Evolutionary conservation across 2,329 filamentous ascomycete genomes (phyloP), one percentile per base, ranked within the genome.

Genomic region (Bisporella sp.): DNA sequence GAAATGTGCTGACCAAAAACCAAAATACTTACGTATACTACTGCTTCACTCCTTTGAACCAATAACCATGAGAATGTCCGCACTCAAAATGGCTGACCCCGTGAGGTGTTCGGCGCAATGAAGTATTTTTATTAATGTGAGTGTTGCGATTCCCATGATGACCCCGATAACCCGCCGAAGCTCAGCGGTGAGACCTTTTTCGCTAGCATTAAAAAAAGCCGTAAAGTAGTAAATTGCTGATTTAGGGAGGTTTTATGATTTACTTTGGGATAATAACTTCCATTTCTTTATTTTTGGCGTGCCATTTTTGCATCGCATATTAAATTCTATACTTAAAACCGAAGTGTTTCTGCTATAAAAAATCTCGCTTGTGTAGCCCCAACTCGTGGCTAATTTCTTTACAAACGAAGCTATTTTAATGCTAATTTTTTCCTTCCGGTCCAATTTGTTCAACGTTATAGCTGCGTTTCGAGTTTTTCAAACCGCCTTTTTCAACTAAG

Each of bases 1-100:
- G 42, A 50, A 50, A 50, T 50, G 48, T 50, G 33, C 48, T 50
- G 33, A 50, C 44, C 48, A 50, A 50, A 50, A 50, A 50, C 48
- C 44, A 50, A 50, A 50, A 35, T 50, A 50, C 48, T 35, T 35
- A 50, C 32, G 41, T 29, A 50, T 50, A 50, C 43, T 50, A 47
- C 37, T 50, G 43, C 31, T 32, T 32, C 41, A 49, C 41, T 49
- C 41, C 31, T 49, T 49, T 49, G 39, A 49, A 32, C 41, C 41
- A 49, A 49, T 49, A 45, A 46, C 43, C 46, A 50, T 35, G 29
- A 50, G 43, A 35, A 50, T 50, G 39, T 51, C 45, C 45, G 49
- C 40, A 48, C 45, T 51, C n/a, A 51, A 51, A 51, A 51, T 51
- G 31, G 45, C 45, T 51, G 47, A 31, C 49, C 31, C 47, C 49